Evolutionary conservation across 129 eudicot species (phyloP).

Genomic region (Pulicaria dysenterica): DNA sequence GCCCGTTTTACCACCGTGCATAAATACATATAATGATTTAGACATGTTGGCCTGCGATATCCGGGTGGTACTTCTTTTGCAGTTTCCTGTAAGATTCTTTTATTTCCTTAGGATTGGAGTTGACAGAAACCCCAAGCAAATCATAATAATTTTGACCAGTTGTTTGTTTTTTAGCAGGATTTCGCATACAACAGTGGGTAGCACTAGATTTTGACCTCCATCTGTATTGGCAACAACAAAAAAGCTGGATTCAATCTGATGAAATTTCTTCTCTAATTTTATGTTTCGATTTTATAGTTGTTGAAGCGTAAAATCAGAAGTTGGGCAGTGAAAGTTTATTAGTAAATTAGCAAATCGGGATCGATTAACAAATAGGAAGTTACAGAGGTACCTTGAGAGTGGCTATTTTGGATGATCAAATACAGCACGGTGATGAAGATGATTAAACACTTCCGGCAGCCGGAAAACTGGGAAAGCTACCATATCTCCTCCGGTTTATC

Average conservation of each 20-base stretch:
- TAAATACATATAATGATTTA: slow-evolving; percentile 3
- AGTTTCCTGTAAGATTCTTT: slow-evolving; percentile 66
- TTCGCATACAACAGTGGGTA: slow-evolving; percentile 40
- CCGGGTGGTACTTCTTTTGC: slow-evolving; percentile 76
- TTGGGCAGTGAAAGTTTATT: background rate
- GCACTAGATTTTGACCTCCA: slow-evolving; percentile 25
- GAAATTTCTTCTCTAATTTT: no score
- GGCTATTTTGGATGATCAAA: slow-evolving; percentile 29
- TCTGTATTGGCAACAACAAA: background rate
- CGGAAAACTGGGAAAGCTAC: slow-evolving; percentile 38
- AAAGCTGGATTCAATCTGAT: background rate
- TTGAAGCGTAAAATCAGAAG: background rate
- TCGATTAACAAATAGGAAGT: background rate
- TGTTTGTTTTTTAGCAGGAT: slow-evolving; percentile 15
- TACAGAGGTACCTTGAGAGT: slow-evolving; percentile 34
- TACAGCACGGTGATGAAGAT: slow-evolving; percentile 21
- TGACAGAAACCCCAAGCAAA: slow-evolving; percentile 55
- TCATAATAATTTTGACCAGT: slow-evolving; percentile 51
- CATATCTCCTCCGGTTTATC: slow-evolving; percentile 34
- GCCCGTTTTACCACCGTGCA: background rate
- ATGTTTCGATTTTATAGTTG: no score
- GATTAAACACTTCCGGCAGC: slow-evolving; percentile 29
- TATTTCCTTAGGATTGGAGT: slow-evolving; percentile 51
- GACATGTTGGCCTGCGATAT: slow-evolving; percentile 72
- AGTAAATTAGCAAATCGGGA: background rate